phyloP scores from a whole-genome alignment of 2,329 filamentous ascomycete species.

The Fusarium luffae region DNA sequence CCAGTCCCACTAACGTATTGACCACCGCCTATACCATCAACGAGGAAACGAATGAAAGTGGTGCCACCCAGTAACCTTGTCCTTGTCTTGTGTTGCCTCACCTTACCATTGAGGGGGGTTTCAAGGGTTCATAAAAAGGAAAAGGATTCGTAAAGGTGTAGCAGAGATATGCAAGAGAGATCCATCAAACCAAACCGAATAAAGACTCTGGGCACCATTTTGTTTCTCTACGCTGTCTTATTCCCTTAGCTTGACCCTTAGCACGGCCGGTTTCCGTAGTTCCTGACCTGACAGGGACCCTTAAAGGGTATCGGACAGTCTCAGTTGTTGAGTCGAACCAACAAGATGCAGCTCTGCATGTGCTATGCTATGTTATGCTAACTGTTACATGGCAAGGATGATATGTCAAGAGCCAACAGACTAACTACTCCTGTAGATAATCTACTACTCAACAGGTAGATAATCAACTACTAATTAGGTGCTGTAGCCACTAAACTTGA shows the following conservation, averaged over 20 bases:
- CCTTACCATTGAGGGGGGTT: not conserved
- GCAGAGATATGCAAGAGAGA: not conserved
- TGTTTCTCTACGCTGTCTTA: not conserved
- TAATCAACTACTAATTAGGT: not conserved
- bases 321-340: not conserved
- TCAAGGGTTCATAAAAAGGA: not conserved
- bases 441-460: not conserved
- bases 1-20: not conserved
- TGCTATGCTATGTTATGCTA: slow-evolving; percentile 5
- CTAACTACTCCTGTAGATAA: not conserved
- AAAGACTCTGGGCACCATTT: not conserved
- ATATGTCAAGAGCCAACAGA: not conserved
- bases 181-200: slow-evolving; percentile 15
- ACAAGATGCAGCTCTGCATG: slow-evolving; percentile 15
- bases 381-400: not conserved
- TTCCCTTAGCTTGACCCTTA: not conserved
- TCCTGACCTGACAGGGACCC: not conserved
- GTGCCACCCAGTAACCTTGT: not conserved
- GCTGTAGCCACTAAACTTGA: not conserved
- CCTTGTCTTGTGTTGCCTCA: not conserved
- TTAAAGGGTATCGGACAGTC: slow-evolving; percentile 1
- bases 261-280: slow-evolving; percentile 1
- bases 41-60: not conserved
- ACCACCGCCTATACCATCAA: not conserved
- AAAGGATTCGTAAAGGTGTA: not conserved